Evolutionary conservation across 192 early-diverging fungal genomes (phyloP), one percentile per base, ranked within the genome.

Genomic region (Funneliformis geosporum): DNA sequence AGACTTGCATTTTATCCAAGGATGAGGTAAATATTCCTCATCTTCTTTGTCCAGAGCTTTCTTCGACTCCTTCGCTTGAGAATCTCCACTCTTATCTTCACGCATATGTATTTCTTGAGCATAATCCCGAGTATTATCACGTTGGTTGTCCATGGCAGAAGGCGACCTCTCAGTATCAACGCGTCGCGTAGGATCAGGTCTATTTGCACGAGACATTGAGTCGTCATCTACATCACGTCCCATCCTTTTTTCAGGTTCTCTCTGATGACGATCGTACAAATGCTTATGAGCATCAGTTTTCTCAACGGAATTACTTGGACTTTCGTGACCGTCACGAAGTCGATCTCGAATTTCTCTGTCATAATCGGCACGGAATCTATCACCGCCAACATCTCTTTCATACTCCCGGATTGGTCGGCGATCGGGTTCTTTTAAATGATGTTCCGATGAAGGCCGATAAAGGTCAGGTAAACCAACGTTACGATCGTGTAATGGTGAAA

Each of bases 1-100:
- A 39, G 75, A 76, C 6, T 65, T 59, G 42, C 75, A 76, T 65
- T 65, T 76, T 76, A 65, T 62, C 75, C 75, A 76, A 6, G 75
- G 75, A 44, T 76, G 39, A 16, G 62, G 75, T 33, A 46, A 44
- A 8, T 8, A 1, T n/a, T 40, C 38, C 9, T 75, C 73, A 39
- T 75, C 73, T 5, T 75, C 25, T 2, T 21, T 42, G n/a, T 23
- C 4, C 18, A 12, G n/a, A 69, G n/a, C 67, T n/a, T 6, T 69
- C 6, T 69, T 69, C 4, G 38, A 69, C 5, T 69, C 67, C 21
- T 69, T 69, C 3, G 21, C 67, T 33, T 65, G 62, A 2, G 28
- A 11, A 65, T 65, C 28, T 23, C 33, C 42, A 42, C 18, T 40
- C 42, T 69, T 33, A 10, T 69, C 67, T 18, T 69, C 67, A 9